A percentile compares a stretch with the other conserved stretches of the same genome.
Conservation (phyloP, 2,329 filamentous ascomycete species). For the Chrysosporium queenslandicum region DNA sequence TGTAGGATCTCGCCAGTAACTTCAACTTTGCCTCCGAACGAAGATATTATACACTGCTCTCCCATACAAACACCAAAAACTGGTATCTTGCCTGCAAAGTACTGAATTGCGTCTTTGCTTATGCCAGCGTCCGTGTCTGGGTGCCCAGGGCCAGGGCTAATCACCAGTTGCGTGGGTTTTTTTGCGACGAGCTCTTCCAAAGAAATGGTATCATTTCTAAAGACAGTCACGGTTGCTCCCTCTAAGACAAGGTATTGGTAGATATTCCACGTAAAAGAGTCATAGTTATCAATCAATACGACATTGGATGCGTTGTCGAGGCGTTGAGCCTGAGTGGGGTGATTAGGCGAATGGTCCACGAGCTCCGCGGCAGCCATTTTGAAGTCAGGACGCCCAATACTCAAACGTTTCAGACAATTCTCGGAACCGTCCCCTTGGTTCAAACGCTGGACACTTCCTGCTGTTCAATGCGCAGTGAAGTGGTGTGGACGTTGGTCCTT, state of each 20-base stretch:
- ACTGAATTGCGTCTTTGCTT: conserved; percentile 78
- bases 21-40: conserved; percentile 82
- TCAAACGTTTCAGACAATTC: not conserved
- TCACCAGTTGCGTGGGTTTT: conserved; percentile 84
- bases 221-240: conserved; percentile 80
- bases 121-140: conserved; percentile 84
- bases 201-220: conserved; percentile 83
- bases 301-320: conserved; percentile 78
- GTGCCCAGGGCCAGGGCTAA: conserved; percentile 92
- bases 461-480: not conserved
- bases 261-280: conserved; percentile 98
- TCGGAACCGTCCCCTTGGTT: not conserved
- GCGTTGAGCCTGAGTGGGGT: conserved; percentile 63
- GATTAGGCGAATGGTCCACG: conserved; percentile 70
- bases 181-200: conserved; percentile 72
- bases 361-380: conserved; percentile 1
- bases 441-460: not conserved
- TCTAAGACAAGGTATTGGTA: conserved; percentile 98
- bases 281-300: conserved; percentile 96
- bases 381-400: not conserved
- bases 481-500: not conserved
- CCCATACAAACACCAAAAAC: conserved; percentile 99
- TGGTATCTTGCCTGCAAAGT: conserved; percentile 91
- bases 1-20: conserved; percentile 94
- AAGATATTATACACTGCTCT: conserved; percentile 93